These are phyloP conservation scores for Schrenkiella parvula DNA, from an alignment of 345 rosid genomes.

Conservation along the genomic window DNA sequence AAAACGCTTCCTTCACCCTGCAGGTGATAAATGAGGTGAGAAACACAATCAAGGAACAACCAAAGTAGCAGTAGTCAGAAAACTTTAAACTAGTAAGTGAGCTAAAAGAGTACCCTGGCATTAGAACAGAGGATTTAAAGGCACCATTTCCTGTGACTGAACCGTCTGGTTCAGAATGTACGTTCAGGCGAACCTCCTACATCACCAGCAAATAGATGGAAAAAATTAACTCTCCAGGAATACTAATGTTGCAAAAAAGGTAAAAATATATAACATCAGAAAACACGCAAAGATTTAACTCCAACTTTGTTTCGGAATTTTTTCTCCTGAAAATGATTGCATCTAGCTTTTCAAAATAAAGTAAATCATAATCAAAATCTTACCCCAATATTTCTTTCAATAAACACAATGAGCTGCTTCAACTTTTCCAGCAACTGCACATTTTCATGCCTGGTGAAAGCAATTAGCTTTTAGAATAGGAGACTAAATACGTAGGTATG, in stretches of 20 bases:
- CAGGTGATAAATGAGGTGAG: slow-evolving; percentile 24
- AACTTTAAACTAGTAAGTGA: not conserved
- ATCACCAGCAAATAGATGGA: slow-evolving; percentile 1
- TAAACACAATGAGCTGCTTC: slow-evolving; percentile 83
- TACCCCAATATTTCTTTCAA: slow-evolving; percentile 90
- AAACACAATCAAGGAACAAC: not conserved
- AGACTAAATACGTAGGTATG: not conserved
- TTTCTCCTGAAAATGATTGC: not conserved
- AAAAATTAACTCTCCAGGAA: slow-evolving; percentile 3
- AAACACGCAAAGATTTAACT: not conserved
- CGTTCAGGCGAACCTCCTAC: slow-evolving; percentile 71
- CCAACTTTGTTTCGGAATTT: not conserved
- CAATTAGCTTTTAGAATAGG: slow-evolving; percentile 24
- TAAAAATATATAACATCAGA: not conserved
- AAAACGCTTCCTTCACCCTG: slow-evolving; percentile 86
- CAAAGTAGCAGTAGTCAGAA: not conserved
- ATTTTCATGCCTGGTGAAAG: slow-evolving; percentile 82
- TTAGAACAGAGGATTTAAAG: slow-evolving; percentile 67
- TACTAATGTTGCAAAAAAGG: not conserved
- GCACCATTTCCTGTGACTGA: slow-evolving; percentile 84
- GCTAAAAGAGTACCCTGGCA: slow-evolving; percentile 68
- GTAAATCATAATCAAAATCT: slow-evolving; percentile 11
- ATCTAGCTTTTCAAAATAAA: not conserved
- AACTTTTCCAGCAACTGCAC: slow-evolving; percentile 78
- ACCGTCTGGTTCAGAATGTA: slow-evolving; percentile 95